Base-by-base conservation (phyloP, 768 basidiomycete species). In the Butyriboletus loyo region DNA sequence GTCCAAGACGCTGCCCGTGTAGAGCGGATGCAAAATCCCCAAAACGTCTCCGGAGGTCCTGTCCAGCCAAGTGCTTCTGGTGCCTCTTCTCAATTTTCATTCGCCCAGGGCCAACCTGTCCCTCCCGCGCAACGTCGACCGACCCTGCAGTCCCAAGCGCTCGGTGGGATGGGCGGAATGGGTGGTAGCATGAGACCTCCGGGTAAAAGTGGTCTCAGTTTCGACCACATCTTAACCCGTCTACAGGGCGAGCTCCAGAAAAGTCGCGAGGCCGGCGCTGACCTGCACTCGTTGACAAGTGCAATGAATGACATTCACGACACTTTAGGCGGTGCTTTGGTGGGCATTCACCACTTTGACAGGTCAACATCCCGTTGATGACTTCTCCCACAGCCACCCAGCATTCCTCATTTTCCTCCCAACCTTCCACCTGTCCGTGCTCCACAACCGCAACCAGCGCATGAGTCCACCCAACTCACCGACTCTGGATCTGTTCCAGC, bases 181-280 rank as follows among this genome's bases (percentile, higher is more conserved):
- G 86, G 85, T 31, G 86, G 81, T 35, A 79, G 78, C 54, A 83
- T 85, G 71, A 78, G 86, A 14, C 77, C 78, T 1, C 87, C 88
- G 1, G 87, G 89, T 17, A 92, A 92, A 72, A 87, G 86, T 61
- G 92, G 92, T 0, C 76, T 97, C 22, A 89, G 85, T 8, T 96
- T 98, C 65, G 95, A 98, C 62, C 90, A 94, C 61, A 92, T 98
- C 47, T 73, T 98, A 40, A 88, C 79, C 50, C 83, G 91, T 32
- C 75, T 98, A 3, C 95, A 98, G 67, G 85, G 86, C 57, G 95
- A 98, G 66, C 82, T 98, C n/a, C 87, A 89, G 72, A 97, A 96
- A 73, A 93, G 91, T 63, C 83, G 92, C 17, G 96, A 98, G 65
- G 97, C 95, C 0, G 91, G 92, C 14, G 77, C 85, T 1, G 95